Percentiles rank a stretch among this genome's conserved stretches.
These are phyloP conservation scores for Cladosporium sp. DNA, from an alignment of 2,329 filamentous ascomycete genomes.

Conservation along the genomic window DNA sequence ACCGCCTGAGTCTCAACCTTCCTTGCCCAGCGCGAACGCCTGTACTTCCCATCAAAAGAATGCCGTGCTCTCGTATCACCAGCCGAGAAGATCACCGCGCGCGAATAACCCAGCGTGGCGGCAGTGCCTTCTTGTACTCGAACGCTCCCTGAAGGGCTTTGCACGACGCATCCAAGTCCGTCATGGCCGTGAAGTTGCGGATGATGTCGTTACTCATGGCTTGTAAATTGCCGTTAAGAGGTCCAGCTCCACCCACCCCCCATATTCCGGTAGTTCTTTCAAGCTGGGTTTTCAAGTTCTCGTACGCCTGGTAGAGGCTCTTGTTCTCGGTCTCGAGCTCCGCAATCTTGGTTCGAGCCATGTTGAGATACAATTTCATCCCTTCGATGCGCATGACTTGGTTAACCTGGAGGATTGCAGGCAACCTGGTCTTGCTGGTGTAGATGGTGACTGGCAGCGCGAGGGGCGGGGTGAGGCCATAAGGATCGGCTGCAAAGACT, in stretches of 20 bases:
- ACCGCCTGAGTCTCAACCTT: neutral
- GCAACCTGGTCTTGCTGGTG: neutral
- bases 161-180: neutral
- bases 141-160: neutral
- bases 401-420: neutral
- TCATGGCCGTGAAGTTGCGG: neutral
- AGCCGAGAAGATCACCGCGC: neutral
- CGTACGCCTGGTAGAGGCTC: too few species aligned
- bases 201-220: too few species aligned
- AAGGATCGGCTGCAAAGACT: neutral
- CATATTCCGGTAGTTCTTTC: too few species aligned
- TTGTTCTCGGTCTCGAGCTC: neutral
- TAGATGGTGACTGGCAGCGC: neutral
- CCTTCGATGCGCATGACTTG: neutral
- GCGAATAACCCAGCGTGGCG: neutral
- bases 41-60: too few species aligned
- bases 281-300: too few species aligned
- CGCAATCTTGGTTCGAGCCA: neutral
- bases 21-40: neutral
- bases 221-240: too few species aligned
- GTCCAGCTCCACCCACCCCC: too few species aligned
- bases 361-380: neutral
- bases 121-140: neutral
- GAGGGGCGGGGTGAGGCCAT: neutral
- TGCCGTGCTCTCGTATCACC: neutral